Base-by-base conservation (phyloP, 2,329 filamentous ascomycete species). In the Plectosphaerella sp. region DNA sequence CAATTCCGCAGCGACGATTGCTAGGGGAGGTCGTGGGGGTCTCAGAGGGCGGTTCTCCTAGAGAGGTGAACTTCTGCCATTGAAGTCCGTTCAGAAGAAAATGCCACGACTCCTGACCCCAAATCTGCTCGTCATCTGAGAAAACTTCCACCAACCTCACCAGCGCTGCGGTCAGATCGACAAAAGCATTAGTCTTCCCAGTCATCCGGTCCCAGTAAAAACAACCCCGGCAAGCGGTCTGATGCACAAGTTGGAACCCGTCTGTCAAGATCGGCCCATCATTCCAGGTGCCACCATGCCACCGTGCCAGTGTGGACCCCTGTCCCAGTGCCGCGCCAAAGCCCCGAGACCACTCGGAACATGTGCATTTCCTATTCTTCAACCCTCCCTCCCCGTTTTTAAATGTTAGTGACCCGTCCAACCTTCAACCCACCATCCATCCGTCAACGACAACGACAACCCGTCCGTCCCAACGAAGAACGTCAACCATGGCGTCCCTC, bases 401-500 rank as follows among this genome's bases (percentile, higher is more conserved):
- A n/a, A 37, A 37, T n/a, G 36, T 22, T 33, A 33, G 28, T 52
- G 51, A 52, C 47, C 49, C 37, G 20, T 20, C 47, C 14, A 6
- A 37, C 47, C 22, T 22, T 22, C 22, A 15, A 47, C 24, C 49
- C 45, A 51, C 49, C 45, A 51, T 42, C 15, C 45, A 51, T 42
- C 15, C 22, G 10, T 39, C 25, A 48, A 7, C 15, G 15, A 10
- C 33, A 24, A 35, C 25, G 10, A 12, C 47, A 37, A 18, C 35
- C 25, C 35, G 28, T 16, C 20, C 18, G n/a, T n/a, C n/a, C n/a
- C n/a, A n/a, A n/a, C n/a, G 28, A 43, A n/a, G 36, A 3, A 18
- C 18, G 35, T 45, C 36, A 46, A 52, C 25, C n/a, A 77, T 78
- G 75, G 67, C 73, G 53, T 63, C 70, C 47, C 62, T 77, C 52